Conservation (phyloP, 2,329 filamentous ascomycete species). For the Tolypocladium ophioglossoides region DNA sequence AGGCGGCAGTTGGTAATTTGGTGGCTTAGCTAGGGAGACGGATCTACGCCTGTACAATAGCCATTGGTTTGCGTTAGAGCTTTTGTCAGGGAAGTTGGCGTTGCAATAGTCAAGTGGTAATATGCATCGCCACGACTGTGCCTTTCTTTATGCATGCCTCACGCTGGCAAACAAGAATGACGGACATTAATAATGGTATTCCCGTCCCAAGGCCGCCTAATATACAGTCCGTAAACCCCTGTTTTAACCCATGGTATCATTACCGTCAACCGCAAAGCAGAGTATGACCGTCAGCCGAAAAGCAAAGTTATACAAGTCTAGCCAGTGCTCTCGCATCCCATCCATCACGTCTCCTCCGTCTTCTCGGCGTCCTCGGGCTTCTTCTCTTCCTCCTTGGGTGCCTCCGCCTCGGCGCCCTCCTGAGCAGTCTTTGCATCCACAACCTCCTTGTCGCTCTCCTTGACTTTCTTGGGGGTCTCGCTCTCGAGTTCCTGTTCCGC, state of each 20-base stretch:
- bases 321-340: background rate
- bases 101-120: background rate
- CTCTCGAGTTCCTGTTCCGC: slow-evolving; percentile 37
- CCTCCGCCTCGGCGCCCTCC: background rate
- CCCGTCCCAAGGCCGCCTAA: background rate
- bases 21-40: background rate
- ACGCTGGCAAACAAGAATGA: background rate
- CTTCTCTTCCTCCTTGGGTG: background rate
- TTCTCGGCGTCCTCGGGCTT: background rate
- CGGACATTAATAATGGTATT: background rate
- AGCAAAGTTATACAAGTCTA: background rate
- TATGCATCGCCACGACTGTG: background rate
- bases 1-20: background rate
- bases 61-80: background rate
- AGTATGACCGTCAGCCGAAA: background rate
- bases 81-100: background rate
- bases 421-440: background rate
- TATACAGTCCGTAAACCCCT: background rate
- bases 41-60: background rate
- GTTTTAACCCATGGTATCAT: background rate
- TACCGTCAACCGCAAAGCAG: background rate
- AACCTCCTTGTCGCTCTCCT: slow-evolving; percentile 22
- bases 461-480: slow-evolving; percentile 36
- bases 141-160: background rate
- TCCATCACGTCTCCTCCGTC: background rate